Conservation (phyloP, 139 green algal genomes). For the Coelastrella sp. region DNA sequence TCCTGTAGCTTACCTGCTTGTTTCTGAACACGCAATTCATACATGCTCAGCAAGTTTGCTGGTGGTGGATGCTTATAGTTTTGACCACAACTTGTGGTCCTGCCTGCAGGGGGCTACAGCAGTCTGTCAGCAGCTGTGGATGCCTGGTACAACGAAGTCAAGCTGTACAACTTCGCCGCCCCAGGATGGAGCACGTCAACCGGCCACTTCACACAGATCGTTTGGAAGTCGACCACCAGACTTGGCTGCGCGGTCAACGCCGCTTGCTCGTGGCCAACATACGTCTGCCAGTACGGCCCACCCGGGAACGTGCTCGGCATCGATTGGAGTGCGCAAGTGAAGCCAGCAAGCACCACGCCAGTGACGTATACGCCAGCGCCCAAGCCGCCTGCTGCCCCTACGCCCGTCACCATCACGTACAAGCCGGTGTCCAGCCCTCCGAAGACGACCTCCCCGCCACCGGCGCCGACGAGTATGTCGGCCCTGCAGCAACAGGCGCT, state of each 20-base stretch:
- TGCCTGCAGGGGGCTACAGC: conserved; percentile 45
- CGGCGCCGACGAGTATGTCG: background rate
- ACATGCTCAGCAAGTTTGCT: background rate
- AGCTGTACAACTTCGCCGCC: conserved; percentile 38
- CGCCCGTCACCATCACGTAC: too few relatives aligned
- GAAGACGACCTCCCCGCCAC: too few relatives aligned
- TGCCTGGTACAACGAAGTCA: conserved; percentile 57
- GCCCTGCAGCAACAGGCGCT: background rate
- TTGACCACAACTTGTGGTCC: background rate
- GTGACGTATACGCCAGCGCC: too few relatives aligned
- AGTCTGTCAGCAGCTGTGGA: conserved; percentile 40
- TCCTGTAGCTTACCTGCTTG: too few relatives aligned
- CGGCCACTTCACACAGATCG: conserved; percentile 42
- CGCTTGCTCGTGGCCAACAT: conserved; percentile 21
- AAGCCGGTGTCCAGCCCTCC: too few relatives aligned
- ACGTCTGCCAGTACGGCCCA: conserved; percentile 49
- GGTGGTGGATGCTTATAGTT: background rate
- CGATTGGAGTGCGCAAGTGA: conserved; percentile 35
- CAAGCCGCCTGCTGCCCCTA: too few relatives aligned
- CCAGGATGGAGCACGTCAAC: conserved; percentile 14
- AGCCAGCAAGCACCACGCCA: background rate
- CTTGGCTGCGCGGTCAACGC: conserved; percentile 47
- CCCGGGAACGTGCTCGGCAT: conserved; percentile 44
- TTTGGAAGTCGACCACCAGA: conserved; percentile 36
- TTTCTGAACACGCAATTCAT: too few relatives aligned